phyloP scores from a whole-genome alignment of 2,329 filamentous ascomycete genomes.

The Colletotrichum sp. region DNA sequence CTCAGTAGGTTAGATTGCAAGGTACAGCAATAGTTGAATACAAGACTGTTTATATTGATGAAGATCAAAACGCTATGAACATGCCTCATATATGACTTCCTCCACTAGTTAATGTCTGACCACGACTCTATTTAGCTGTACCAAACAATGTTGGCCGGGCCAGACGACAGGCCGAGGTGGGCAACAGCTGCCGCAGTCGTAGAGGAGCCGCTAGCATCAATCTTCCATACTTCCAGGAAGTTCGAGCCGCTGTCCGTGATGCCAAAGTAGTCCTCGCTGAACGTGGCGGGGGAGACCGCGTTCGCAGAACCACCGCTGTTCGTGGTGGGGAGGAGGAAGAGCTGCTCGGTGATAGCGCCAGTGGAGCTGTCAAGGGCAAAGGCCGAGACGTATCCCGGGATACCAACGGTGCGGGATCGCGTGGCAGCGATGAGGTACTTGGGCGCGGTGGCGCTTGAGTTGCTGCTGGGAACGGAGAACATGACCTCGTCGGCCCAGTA shows the following conservation, averaged over 20 bases:
- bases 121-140: neutral
- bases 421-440: conserved; percentile 10
- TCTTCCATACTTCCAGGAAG: conserved; percentile 39
- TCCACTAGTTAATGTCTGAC: neutral
- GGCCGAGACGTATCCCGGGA: conserved; percentile 36
- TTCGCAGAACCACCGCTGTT: conserved; percentile 39
- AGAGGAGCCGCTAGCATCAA: conserved; percentile 19
- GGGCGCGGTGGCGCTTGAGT: neutral
- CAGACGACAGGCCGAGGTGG: neutral
- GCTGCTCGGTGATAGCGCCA: conserved; percentile 32
- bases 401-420: conserved; percentile 14
- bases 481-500: conserved; percentile 11
- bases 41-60: neutral
- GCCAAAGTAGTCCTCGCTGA: conserved; percentile 34
- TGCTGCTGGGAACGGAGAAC: conserved; percentile 4
- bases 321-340: conserved; percentile 33
- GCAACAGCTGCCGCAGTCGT: neutral
- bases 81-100: neutral
- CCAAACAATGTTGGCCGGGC: conserved; percentile 8
- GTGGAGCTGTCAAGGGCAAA: conserved; percentile 28
- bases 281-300: conserved; percentile 33
- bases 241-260: conserved; percentile 38
- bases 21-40: neutral
- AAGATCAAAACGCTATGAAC: neutral
- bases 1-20: neutral